These are phyloP conservation scores for Talaromyces sp. DNA, from an alignment of 2,329 filamentous ascomycete genomes.

Conservation along the genomic window DNA sequence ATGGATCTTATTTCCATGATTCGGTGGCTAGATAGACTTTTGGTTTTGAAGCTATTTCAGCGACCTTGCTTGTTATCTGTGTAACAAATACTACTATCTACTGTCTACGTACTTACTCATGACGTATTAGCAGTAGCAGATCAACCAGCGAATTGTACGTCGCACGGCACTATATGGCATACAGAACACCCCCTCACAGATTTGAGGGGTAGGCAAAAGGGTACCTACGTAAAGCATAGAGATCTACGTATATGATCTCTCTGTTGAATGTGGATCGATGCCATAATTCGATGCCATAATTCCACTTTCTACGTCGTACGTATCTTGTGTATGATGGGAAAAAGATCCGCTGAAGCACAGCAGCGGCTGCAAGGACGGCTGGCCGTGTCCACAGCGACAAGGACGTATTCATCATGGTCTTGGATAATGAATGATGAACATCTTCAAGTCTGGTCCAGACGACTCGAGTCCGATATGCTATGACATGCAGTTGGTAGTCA, in stretches of 20 bases:
- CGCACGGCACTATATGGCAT: background rate
- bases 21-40: slow-evolving; percentile 1
- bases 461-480: background rate
- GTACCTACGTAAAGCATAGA: slow-evolving; percentile 12
- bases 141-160: background rate
- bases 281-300: background rate
- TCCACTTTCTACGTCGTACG: background rate
- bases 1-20: slow-evolving; percentile 1
- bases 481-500: background rate
- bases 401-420: background rate
- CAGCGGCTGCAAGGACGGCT: slow-evolving; percentile 15
- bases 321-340: slow-evolving; percentile 1
- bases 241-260: slow-evolving; percentile 15
- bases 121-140: background rate
- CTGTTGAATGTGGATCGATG: slow-evolving; percentile 2
- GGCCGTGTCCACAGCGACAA: slow-evolving; percentile 1
- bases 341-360: slow-evolving; percentile 11
- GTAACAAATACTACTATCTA: background rate
- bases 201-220: slow-evolving; percentile 7
- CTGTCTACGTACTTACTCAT: background rate
- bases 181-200: slow-evolving; percentile 17
- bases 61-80: slow-evolving; percentile 15
- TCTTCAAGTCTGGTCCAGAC: background rate
- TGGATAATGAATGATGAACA: background rate
- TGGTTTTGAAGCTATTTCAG: background rate